Evolutionary conservation across 2,329 filamentous ascomycete genomes (phyloP), one percentile per base, ranked within the genome.

Genomic region (Ophiosphaerella korrae): DNA sequence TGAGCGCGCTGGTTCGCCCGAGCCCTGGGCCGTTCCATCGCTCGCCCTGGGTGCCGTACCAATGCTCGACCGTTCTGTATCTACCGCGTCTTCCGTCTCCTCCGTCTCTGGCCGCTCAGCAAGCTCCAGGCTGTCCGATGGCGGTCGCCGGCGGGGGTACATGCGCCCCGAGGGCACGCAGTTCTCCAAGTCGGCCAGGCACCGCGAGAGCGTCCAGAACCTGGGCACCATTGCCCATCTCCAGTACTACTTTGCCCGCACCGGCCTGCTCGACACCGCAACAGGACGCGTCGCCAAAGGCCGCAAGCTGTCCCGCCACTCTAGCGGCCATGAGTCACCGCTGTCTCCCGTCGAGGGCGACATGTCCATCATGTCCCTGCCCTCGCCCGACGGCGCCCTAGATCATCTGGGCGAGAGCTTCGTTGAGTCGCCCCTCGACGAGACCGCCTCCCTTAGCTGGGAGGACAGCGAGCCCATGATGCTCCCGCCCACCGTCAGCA

Each of bases 241-340:
- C 68, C 94, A 99, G 75, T 96, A 97, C 77, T 99, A 97, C 76
- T 99, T 99, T 77, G 93, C 94, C 32, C 83, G 94, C 52, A 99
- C 94, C 0, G 94, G 94, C 5, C 77, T 99, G 57, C 78, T 99
- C 43, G 94, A 99, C 68, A 92, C 93, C 49, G 97, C 97, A 72
- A 93, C 92, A 32, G 94, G 86, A 46, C 89, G 95, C 72, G 78
- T 95, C 52, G 88, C 89, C 18, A 88, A 88, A 65, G 88, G 88
- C 71, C 80, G 80, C 55, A 83, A 79, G 67, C 48, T 62, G 29
- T 66, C 66, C 39, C 58, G 72, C 13, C 67, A 64, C 13, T 58
- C 68, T 14, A 68, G 68, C 37, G 70, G 70, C 33, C 64, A 66
- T 38, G 67, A 70, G 39, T 59, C 57, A 8, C 58, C 63, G 21